A percentile compares a stretch with the other conserved stretches of the same genome.
Evolutionary conservation across 1,139 yeast genomes (phyloP).

Genomic region (Zygoascus sp.): DNA sequence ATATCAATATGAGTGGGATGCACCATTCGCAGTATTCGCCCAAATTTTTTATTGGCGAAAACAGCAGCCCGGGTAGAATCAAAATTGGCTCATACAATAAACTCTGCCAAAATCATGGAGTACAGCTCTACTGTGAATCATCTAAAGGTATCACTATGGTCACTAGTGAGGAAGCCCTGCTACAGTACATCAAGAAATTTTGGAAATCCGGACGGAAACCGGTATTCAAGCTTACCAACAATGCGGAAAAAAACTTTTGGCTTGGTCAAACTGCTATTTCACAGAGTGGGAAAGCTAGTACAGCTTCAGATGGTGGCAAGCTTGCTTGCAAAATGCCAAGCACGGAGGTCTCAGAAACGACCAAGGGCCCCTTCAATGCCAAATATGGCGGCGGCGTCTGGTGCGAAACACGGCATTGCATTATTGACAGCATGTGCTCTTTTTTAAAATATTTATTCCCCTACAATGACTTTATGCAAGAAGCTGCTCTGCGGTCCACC

Average conservation of each 20-base stretch:
- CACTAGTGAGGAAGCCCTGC: conserved; percentile 8
- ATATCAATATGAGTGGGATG: neutral
- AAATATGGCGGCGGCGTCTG: too few relatives aligned
- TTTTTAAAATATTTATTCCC: too few relatives aligned
- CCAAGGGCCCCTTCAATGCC: too few relatives aligned
- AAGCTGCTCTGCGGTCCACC: too few relatives aligned
- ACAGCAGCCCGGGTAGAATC: neutral
- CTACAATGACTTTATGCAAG: too few relatives aligned
- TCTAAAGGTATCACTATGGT: neutral
- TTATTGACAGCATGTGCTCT: too few relatives aligned
- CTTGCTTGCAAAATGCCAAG: neutral
- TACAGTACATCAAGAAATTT: conserved; percentile 4
- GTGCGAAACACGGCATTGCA: too few relatives aligned
- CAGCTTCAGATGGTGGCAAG: neutral
- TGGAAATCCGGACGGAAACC: conserved; percentile 5
- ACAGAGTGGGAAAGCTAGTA: neutral
- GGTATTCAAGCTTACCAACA: conserved; percentile 11
- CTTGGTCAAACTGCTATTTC: neutral
- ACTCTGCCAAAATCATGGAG: conserved; percentile 4
- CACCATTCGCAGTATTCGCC: neutral
- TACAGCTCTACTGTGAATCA: conserved; percentile 2
- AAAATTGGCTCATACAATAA: neutral
- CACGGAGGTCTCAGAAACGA: too few relatives aligned
- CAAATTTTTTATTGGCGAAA: neutral
- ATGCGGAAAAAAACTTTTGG: conserved; percentile 8